A percentile compares a stretch with the other conserved stretches of the same genome.
These are phyloP conservation scores for Phaffia tasmanica DNA, from an alignment of 768 basidiomycete genomes.

Conservation along the genomic window DNA sequence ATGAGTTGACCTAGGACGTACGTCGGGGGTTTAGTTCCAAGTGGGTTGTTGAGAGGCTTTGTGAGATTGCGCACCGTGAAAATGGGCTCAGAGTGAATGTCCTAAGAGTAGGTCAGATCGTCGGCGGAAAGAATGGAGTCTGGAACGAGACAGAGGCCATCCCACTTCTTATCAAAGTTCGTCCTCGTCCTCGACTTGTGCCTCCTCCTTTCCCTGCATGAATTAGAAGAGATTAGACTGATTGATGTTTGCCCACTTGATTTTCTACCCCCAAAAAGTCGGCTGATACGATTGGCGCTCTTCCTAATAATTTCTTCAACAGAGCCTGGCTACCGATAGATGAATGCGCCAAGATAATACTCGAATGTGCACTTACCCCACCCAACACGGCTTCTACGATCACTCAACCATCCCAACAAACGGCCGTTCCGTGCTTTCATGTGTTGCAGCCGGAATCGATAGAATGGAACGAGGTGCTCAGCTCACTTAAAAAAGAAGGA, in stretches of 20 bases:
- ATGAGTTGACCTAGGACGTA: no score
- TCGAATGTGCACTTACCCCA: constrained; percentile 33
- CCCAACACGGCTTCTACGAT: constrained; percentile 30
- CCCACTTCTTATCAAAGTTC: constrained; percentile 17
- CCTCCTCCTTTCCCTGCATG: neutral
- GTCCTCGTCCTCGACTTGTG: neutral
- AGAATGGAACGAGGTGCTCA: constrained; percentile 42
- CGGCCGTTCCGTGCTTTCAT: constrained; percentile 31
- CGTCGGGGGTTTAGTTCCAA: constrained; percentile 32
- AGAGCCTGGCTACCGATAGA: constrained; percentile 50
- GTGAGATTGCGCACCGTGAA: constrained; percentile 40
- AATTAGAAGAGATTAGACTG: no score
- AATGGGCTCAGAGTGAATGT: constrained; percentile 37
- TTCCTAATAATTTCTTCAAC: constrained; percentile 37
- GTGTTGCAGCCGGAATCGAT: constrained; percentile 13
- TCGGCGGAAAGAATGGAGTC: constrained; percentile 44
- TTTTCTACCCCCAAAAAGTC: constrained; percentile 38
- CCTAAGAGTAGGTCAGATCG: constrained; percentile 50
- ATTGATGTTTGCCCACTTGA: neutral
- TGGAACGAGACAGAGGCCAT: constrained; percentile 49
- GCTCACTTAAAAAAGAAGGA: constrained; percentile 39
- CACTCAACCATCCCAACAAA: constrained; percentile 40
- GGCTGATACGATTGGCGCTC: constrained; percentile 37
- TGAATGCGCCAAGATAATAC: constrained; percentile 44
- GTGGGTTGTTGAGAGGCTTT: constrained; percentile 49